phyloP scores from a whole-genome alignment of 1,284 basidiomycete species.

The Bondarzewia mesenterica region DNA sequence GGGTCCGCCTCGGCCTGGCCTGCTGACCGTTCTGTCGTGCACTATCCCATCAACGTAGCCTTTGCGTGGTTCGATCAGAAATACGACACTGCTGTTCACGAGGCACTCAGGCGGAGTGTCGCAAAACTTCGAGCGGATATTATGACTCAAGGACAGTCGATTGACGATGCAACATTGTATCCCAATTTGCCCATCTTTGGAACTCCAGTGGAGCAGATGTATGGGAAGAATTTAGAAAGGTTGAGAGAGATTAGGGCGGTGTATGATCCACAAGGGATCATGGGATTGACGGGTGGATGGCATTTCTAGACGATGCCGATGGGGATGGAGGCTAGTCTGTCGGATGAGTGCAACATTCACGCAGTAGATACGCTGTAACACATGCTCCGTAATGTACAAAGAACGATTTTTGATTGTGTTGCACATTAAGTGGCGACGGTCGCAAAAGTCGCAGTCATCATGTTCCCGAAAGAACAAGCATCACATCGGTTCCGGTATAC shows the following conservation, averaged over 20 bases:
- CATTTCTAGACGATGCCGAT: conserved; percentile 23
- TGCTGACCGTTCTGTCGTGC: conserved; percentile 4
- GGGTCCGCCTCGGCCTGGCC: conserved; percentile 10
- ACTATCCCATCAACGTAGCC: conserved; percentile 3
- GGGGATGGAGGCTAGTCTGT: no score
- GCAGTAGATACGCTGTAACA: no score
- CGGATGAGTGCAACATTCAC: no score
- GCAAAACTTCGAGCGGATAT: conserved; percentile 29
- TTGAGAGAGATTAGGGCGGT: conserved; percentile 30
- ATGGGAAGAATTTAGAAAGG: conserved; percentile 36
- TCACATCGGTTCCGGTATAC: no score
- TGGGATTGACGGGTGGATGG: conserved; percentile 52
- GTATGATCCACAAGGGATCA: conserved; percentile 43
- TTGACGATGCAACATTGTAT: conserved; percentile 30
- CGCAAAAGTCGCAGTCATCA: no score
- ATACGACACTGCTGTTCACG: conserved; percentile 1
- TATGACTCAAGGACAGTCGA: conserved; percentile 32
- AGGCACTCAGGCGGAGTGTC: neutral
- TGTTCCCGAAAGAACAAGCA: no score
- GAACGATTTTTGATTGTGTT: no score
- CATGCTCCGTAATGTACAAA: no score
- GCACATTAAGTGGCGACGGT: no score
- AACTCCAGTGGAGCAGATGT: conserved; percentile 40
- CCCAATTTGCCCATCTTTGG: conserved; percentile 27
- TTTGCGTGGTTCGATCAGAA: conserved; percentile 2